Base-by-base conservation (phyloP, 805 yeast genomes). In the Barnettozyma pratensis region DNA sequence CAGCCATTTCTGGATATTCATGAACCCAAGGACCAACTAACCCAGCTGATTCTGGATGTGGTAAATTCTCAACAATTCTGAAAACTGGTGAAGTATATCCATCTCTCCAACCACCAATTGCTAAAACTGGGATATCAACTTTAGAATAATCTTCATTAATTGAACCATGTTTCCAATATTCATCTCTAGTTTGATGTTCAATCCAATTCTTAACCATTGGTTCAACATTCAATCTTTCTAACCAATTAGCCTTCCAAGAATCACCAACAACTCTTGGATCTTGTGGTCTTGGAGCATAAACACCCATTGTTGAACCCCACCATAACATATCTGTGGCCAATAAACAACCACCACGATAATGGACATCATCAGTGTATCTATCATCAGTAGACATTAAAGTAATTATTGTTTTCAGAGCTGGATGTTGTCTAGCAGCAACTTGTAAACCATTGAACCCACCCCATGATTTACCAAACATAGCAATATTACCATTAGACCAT, bases 401-500 rank as follows among this genome's bases (percentile, higher is more conserved):
- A 49, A 73, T 71, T 44, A 71, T 66, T 0, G 73, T 58, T 51
- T 72, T 73, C 54, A 73, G 56, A 29, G 74, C 74, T 3, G 76
- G 76, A 52, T 73, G 77, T 50, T 71, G 73, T 59, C 74, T 64
- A 6, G 73, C 73, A 10, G 77, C 76, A 27, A 73, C 58, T 53
- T 73, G 77, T 34, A 73, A 59, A 7, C 75, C 72, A 51, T 73
- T 73, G 59, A 73, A 73, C 1, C 77, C 77, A 45, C 74, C 76
- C 77, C 77, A 73, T 1, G 76, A 72, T 54, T 73, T 73, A 36
- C 77, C 77, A 62, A 73, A 71, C 73, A 72, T 71, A 19, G 70
- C 77, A 46, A 73, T 66, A 46, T 63, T 66, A 11, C 76, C 77
- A 52, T 73, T 73, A 36, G 76, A 71, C 76, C 76, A 73, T 0